Evolutionary conservation across 2,329 filamentous ascomycete species (phyloP), one percentile per base, ranked within the genome.

Genomic region (Hymenoscyphus albidus): DNA sequence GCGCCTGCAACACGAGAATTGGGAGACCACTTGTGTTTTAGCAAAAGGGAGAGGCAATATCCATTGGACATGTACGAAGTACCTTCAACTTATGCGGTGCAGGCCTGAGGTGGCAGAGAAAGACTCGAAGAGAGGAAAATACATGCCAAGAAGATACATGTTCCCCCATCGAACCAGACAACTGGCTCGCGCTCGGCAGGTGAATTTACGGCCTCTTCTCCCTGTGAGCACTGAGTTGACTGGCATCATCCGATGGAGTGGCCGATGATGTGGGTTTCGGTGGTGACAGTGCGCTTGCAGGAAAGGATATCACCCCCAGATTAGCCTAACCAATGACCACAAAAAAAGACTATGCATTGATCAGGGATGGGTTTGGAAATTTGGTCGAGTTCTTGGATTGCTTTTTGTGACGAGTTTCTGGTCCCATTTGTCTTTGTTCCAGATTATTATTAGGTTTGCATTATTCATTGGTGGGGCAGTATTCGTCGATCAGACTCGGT

Each of bases 1-100:
- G 27, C 31, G 54, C 18, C 54, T 57, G 55, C 55, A 38, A 57
- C 55, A 57, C 55, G 55, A 57, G 55, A 57, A 57, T 54, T 31
- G 32, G 13, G 27, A 35, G 31, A 57, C 55, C 55, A 57, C 27
- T 57, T 38, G 55, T 38, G 35, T 32, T 57, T 57, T 27, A 57
- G 27, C 18, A 54, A 54, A 54, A 54, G 18, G 48, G 18, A 22
- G 48, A 54, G 18, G 48, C 22, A 22, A 54, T 18, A 54, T 5
- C 48, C 18, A 54, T 54, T 54, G 48, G 48, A 27, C 48, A 13
- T 54, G 48, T 54, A 27, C 27, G 27, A 27, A 27, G 27, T 27
- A 54, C 48, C 18, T 22, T 22, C 10, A 54, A 54, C 48, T 22
- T 22, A 27, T 54, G 48, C 22, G 12, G 48, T 54, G 48, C 48